A percentile compares a stretch with the other conserved stretches of the same genome.
Conservation (phyloP, 108 stramenopile species). For the Mayamaea pseudoterrestris region DNA sequence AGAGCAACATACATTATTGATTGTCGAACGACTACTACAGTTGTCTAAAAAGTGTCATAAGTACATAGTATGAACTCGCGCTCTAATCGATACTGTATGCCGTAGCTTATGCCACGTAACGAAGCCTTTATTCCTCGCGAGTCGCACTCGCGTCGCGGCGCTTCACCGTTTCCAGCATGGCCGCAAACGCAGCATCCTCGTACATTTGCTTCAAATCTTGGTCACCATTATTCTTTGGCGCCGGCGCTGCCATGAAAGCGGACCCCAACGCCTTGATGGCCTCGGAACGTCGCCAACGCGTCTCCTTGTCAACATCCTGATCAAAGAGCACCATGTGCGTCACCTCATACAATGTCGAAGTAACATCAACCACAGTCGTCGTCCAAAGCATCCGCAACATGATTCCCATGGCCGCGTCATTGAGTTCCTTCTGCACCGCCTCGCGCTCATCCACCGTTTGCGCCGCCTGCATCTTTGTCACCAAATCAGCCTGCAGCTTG, state of each 20-base stretch:
- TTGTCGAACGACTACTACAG: too few relatives aligned
- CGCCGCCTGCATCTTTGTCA: slow-evolving; percentile 31
- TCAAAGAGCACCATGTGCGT: slow-evolving; percentile 68
- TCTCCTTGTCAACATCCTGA: slow-evolving; percentile 36
- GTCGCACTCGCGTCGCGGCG: slow-evolving; percentile 74
- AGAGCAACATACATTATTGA: too few relatives aligned
- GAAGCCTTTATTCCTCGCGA: too few relatives aligned
- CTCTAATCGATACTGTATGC: too few relatives aligned
- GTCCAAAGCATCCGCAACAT: slow-evolving; percentile 60
- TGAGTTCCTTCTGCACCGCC: slow-evolving; percentile 22
- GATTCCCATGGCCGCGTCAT: slow-evolving; percentile 24
- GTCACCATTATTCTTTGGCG: slow-evolving; percentile 11
- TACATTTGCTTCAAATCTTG: slow-evolving; percentile 43
- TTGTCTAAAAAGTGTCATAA: too few relatives aligned
- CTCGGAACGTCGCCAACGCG: slow-evolving; percentile 36
- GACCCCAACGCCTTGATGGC: slow-evolving; percentile 44
- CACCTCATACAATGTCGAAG: slow-evolving; percentile 53
- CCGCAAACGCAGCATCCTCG: slow-evolving; percentile 70
- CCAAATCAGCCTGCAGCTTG: slow-evolving; percentile 26
- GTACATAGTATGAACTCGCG: too few relatives aligned
- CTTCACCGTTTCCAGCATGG: slow-evolving; percentile 70
- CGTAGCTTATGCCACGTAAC: too few relatives aligned
- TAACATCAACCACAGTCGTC: slow-evolving; percentile 72
- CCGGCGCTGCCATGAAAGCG: slow-evolving; percentile 41
- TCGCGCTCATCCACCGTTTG: slow-evolving; percentile 44